phyloP scores from a whole-genome alignment of 768 basidiomycete species.

The Leccinum imitatum region DNA sequence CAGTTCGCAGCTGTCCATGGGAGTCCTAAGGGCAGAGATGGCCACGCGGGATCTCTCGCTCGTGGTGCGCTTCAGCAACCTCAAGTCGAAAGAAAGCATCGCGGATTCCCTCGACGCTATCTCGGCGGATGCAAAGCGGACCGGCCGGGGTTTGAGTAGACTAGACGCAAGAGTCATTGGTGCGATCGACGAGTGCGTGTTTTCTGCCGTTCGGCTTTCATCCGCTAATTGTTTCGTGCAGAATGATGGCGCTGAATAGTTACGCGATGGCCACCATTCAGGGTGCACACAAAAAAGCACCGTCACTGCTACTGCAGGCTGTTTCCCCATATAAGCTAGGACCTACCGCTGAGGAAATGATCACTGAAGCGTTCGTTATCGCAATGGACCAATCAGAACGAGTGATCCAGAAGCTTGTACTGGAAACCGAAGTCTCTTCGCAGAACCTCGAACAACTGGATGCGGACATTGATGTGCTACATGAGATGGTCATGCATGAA shows the following conservation, averaged over 20 bases:
- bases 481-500: constrained; percentile 63
- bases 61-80: constrained; percentile 60
- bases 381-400: constrained; percentile 60
- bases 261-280: constrained; percentile 63
- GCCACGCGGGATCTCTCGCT: constrained; percentile 67
- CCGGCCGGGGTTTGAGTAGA: constrained; percentile 58
- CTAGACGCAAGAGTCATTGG: constrained; percentile 68
- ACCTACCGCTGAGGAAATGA: constrained; percentile 42
- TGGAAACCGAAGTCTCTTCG: constrained; percentile 65
- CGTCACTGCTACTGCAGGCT: constrained; percentile 32
- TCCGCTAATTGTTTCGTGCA: constrained; percentile 26
- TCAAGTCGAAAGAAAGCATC: constrained; percentile 58
- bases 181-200: constrained; percentile 66
- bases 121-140: constrained; percentile 57
- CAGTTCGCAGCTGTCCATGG: constrained; percentile 57
- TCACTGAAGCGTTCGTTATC: constrained; percentile 54
- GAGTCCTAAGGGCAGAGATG: constrained; percentile 77
- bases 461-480: constrained; percentile 52
- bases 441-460: constrained; percentile 62
- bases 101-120: constrained; percentile 54
- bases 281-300: constrained; percentile 28
- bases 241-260: constrained; percentile 73
- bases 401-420: constrained; percentile 53
- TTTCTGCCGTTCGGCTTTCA: neutral
- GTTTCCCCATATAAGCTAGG: constrained; percentile 41